Percentiles rank a stretch among this genome's conserved stretches.
Conservation (phyloP, 192 early-diverging fungal species). For the Funneliformis geosporum region DNA sequence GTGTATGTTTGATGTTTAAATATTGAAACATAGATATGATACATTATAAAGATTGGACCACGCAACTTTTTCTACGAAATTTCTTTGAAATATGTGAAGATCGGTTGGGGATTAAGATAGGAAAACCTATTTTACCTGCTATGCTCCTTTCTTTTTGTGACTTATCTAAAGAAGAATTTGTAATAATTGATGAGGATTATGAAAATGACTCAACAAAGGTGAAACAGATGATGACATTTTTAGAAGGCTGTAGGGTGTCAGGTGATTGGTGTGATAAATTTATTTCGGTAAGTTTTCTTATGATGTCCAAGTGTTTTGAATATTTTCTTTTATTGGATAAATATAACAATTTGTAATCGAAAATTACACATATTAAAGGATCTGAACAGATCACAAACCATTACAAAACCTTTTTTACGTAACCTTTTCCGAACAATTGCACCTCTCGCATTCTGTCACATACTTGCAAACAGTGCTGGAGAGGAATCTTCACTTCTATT, state of each 20-base stretch:
- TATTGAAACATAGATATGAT: neutral
- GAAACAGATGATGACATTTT: neutral
- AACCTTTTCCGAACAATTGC: constrained; percentile 3
- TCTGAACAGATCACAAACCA: neutral
- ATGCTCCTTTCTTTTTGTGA: constrained; percentile 15
- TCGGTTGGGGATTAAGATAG: neutral
- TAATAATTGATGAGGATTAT: neutral
- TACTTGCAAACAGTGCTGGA: constrained; percentile 2
- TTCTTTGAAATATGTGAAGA: neutral
- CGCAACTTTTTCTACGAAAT: neutral
- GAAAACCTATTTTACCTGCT: neutral
- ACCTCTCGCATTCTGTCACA: neutral
- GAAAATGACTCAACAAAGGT: neutral
- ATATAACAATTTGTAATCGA: neutral
- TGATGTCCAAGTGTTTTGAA: too few species aligned
- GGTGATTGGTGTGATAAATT: constrained; percentile 16
- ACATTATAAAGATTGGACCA: constrained; percentile 8
- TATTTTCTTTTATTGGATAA: neutral
- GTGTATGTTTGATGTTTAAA: neutral
- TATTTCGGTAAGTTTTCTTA: neutral
- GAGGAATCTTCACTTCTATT: constrained; percentile 6
- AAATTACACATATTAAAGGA: neutral
- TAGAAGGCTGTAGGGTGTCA: constrained; percentile 2
- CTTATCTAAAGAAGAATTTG: neutral
- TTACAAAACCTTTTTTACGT: constrained; percentile 6